phyloP scores from a whole-genome alignment of 495 filamentous ascomycete species.

The Stereocaulon alpinum region DNA sequence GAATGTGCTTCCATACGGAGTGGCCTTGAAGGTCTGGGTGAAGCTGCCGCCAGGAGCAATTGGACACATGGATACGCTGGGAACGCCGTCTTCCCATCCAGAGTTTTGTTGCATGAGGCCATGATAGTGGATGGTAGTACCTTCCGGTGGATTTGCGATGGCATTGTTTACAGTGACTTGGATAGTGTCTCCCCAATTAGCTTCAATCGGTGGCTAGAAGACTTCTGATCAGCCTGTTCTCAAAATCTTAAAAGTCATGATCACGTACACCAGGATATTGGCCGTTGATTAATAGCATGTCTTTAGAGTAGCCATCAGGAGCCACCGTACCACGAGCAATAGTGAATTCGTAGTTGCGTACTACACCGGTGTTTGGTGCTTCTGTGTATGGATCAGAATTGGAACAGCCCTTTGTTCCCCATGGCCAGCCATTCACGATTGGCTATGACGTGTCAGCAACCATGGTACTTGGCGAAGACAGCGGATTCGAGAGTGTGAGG shows the following conservation, averaged over 20 bases:
- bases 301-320: constrained; percentile 38
- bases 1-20: constrained; percentile 38
- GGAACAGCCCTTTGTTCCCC: constrained; percentile 10
- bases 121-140: constrained; percentile 41
- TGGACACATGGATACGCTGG: constrained; percentile 39
- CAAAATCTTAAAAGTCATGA: too few species aligned
- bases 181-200: constrained; percentile 52
- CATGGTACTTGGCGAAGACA: not conserved
- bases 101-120: constrained; percentile 34
- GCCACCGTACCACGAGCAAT: constrained; percentile 30
- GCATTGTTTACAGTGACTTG: constrained; percentile 47
- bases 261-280: constrained; percentile 17
- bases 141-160: constrained; percentile 27
- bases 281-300: constrained; percentile 33
- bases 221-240: too few species aligned
- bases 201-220: constrained; percentile 43
- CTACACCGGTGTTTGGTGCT: constrained; percentile 26
- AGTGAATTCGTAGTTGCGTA: constrained; percentile 29
- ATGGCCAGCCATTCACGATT: constrained; percentile 19
- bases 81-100: constrained; percentile 38
- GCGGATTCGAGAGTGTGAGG: not conserved
- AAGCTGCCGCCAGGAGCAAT: constrained; percentile 34
- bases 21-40: constrained; percentile 30
- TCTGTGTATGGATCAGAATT: constrained; percentile 27
- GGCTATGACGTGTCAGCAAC: not conserved